These are phyloP conservation scores for Cyclotella kingstonii DNA, from an alignment of 108 stramenopile genomes.

Conservation along the genomic window DNA sequence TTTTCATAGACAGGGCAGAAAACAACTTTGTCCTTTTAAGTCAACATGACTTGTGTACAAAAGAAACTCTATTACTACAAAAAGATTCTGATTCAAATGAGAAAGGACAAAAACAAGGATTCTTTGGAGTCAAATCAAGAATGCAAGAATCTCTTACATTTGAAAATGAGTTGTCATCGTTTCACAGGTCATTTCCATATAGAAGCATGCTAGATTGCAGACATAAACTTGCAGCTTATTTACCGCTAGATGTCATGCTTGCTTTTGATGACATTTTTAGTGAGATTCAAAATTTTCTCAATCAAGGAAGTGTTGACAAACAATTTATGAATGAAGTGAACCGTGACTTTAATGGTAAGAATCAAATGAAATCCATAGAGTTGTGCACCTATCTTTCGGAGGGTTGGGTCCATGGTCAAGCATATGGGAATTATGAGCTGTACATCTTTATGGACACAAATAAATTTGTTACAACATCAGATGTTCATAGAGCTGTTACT, in stretches of 20 bases:
- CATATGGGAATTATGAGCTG: conserved; percentile 50
- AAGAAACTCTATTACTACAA: conserved; percentile 24
- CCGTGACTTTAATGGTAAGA: background rate
- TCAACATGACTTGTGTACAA: conserved; percentile 42
- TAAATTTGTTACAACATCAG: conserved; percentile 62
- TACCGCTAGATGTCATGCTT: conserved; percentile 61
- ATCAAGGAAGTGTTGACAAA: background rate
- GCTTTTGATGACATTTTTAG: conserved; percentile 78
- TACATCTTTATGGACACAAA: conserved; percentile 65
- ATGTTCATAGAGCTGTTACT: conserved; percentile 60
- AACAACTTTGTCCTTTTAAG: conserved; percentile 51
- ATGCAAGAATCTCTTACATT: conserved; percentile 16
- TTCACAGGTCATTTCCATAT: conserved; percentile 5
- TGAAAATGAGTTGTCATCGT: background rate
- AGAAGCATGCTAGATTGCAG: conserved; percentile 55
- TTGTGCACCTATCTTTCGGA: conserved; percentile 63
- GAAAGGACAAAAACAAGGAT: conserved; percentile 8
- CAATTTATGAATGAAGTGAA: background rate
- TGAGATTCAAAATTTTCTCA: conserved; percentile 50
- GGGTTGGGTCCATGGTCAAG: conserved; percentile 67
- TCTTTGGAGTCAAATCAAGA: conserved; percentile 42
- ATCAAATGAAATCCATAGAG: conserved; percentile 31
- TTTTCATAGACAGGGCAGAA: conserved; percentile 52
- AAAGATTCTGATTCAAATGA: conserved; percentile 3
- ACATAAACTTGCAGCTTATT: conserved; percentile 57